phyloP scores from a whole-genome alignment of 179 eudicot species.

The Sideroxylon spinosum region DNA sequence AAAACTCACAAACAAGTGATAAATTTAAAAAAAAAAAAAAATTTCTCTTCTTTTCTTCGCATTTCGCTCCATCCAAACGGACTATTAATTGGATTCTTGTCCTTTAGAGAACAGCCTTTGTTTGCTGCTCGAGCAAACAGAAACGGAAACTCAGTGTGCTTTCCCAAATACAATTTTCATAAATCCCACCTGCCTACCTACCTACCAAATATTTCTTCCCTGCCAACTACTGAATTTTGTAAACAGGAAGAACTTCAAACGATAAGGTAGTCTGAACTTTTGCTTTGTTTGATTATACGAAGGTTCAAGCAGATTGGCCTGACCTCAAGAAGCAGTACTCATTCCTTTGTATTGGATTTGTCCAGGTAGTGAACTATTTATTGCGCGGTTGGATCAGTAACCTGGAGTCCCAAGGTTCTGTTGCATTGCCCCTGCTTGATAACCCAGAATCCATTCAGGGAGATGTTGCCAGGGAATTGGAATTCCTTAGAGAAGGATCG shows the following conservation, averaged over 20 bases:
- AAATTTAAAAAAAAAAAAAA: too few species aligned
- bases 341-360: not conserved
- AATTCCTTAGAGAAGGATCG: conserved; percentile 61
- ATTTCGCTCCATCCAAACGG: too few species aligned
- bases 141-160: not conserved
- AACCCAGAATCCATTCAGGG: conserved; percentile 27
- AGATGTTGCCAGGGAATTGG: conserved; percentile 54
- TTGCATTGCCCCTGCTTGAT: conserved; percentile 65
- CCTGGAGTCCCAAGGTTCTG: conserved; percentile 57
- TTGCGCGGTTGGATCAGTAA: conserved; percentile 82
- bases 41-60: too few species aligned
- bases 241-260: not conserved
- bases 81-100: too few species aligned
- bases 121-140: too few species aligned
- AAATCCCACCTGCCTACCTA: not conserved
- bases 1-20: too few species aligned
- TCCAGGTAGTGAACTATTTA: conserved; percentile 75
- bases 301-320: not conserved
- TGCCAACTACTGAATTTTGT: not conserved
- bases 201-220: not conserved
- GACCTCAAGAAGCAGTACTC: not conserved
- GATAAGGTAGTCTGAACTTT: not conserved
- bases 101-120: too few species aligned
- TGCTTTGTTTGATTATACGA: not conserved
- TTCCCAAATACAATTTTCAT: not conserved